A percentile compares a stretch with the other conserved stretches of the same genome.
These are phyloP conservation scores for Penicillium flavigenum DNA, from an alignment of 495 filamentous ascomycete genomes.

Conservation along the genomic window DNA sequence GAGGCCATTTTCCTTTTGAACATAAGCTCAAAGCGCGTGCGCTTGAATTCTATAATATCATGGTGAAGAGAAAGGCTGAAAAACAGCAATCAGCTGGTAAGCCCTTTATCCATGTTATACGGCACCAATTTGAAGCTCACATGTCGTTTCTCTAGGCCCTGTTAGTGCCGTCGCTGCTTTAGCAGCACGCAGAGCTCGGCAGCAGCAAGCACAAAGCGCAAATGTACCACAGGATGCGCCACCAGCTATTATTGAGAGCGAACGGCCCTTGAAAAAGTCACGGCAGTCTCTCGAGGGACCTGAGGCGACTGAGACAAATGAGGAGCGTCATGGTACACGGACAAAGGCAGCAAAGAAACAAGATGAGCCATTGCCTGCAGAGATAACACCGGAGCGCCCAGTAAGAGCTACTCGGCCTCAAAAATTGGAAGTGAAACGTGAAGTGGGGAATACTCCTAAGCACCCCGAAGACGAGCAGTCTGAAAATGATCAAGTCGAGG, in stretches of 20 bases:
- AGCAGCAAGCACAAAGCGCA: conserved; percentile 36
- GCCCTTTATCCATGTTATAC: not conserved
- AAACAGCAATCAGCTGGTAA: conserved; percentile 42
- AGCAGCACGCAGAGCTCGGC: conserved; percentile 49
- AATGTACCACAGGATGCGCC: conserved; percentile 20
- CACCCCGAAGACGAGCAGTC: conserved; percentile 23
- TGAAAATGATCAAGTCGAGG: conserved; percentile 20
- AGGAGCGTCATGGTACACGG: conserved; percentile 17
- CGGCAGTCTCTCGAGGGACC: conserved; percentile 33
- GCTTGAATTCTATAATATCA: conserved; percentile 13
- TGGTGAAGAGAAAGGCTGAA: conserved; percentile 47
- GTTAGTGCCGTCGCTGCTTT: conserved; percentile 48
- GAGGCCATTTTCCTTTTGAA: conserved; percentile 9
- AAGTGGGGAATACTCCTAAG: conserved; percentile 19
- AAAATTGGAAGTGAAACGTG: not conserved
- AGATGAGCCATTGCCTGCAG: conserved; percentile 17
- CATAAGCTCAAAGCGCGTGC: not conserved
- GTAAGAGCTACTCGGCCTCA: conserved; percentile 8
- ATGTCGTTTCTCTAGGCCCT: conserved; percentile 29
- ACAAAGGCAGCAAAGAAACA: conserved; percentile 32
- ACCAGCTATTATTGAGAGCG: conserved; percentile 20
- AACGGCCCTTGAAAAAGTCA: conserved; percentile 40
- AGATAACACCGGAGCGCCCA: conserved; percentile 10
- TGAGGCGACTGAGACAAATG: conserved; percentile 7
- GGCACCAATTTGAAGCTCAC: not conserved